phyloP scores from a whole-genome alignment of 805 yeast genomes.

The Saturnispora besseyi region DNA sequence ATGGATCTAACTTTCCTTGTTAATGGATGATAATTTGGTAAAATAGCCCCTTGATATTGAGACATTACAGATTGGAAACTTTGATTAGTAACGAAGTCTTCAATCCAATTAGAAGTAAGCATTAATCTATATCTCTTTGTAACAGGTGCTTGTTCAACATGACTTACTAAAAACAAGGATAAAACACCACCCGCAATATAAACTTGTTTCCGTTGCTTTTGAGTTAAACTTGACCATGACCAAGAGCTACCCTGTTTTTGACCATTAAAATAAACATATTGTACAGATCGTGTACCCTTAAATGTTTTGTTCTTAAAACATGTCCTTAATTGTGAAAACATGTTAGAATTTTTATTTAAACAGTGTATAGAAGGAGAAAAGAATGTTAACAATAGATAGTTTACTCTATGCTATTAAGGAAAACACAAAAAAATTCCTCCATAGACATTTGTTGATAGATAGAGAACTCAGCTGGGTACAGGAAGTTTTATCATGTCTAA shows the following conservation, averaged over 20 bases:
- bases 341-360: neutral
- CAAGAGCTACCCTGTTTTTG: constrained; percentile 2
- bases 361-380: neutral
- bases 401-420: neutral
- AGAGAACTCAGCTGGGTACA: neutral
- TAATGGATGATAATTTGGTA: constrained; percentile 58
- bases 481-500: constrained; percentile 7
- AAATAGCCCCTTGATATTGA: constrained; percentile 42
- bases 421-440: neutral
- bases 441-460: neutral
- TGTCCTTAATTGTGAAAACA: neutral
- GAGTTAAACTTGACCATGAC: constrained; percentile 8
- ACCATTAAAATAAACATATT: constrained; percentile 9
- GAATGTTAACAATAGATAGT: neutral
- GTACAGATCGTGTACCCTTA: neutral
- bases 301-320: neutral
- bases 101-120: constrained; percentile 61
- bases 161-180: constrained; percentile 35
- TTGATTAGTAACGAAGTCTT: constrained; percentile 49
- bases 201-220: constrained; percentile 11
- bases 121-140: constrained; percentile 65
- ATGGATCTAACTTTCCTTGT: constrained; percentile 47
- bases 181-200: constrained; percentile 9
- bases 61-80: constrained; percentile 52
- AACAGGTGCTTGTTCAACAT: constrained; percentile 73